Evolutionary conservation across 176 grass and related monocot species (phyloP), one percentile per base, ranked within the genome.

Genomic region (Otatea glauca): DNA sequence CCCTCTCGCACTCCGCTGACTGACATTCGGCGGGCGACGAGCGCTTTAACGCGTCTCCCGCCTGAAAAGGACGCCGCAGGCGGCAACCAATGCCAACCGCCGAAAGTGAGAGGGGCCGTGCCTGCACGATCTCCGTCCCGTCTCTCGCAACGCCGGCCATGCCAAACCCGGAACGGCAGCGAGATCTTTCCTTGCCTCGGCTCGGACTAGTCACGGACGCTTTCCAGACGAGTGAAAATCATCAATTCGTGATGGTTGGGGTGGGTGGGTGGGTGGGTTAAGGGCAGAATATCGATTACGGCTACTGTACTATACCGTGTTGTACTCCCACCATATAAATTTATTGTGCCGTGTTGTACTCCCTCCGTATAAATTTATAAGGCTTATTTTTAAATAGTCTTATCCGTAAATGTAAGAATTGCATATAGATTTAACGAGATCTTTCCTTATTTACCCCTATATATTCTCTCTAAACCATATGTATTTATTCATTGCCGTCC

Each of bases 121-220:
- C 20, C 53, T 16, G 74, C 74, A 76, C 74, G 74, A 76, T n/a
- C 32, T 65, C 61, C 62, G 27, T 1, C 13, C 62, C 27, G 24
- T 35, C 17, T 34, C 62, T 34, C 62, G 12, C 60, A 29, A 6
- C 24, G 60, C 60, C 29, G 62, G 13, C 62, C 62, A 65, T 17
- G 14, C 27, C 62, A 5, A 62, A 5, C 13, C 59, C 56, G n/a
- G n/a, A 24, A 9, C 9, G 58, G 24, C 58, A 5, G 58, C 58
- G 3, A 12, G 9, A 24, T 24, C 58, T 60, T 11, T 60, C n/a
- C n/a, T 56, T 3, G 54, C 20, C 29, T 29, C 29, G 29, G n/a
- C 53, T 56, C 54, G 54, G 21, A 11, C 56, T 3, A 60, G 56
- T 23, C n/a, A 59, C 21, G 7, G 9, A 9, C 11, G 37, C 38